Conservation (phyloP, 495 filamentous ascomycete genomes). For the Aspergillus bridgeri region DNA sequence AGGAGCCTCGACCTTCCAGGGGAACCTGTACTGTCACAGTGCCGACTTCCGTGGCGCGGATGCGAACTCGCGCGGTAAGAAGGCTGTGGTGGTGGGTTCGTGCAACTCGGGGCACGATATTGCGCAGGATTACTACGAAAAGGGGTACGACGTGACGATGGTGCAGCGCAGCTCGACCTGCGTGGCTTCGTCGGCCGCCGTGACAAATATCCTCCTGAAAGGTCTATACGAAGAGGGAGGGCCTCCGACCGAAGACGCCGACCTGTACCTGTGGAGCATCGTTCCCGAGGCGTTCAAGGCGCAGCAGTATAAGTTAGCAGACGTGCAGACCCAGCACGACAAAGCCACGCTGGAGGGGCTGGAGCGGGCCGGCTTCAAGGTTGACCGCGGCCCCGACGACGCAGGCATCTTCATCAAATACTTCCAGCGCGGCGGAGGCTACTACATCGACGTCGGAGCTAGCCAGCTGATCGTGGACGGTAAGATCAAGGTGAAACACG, state of each 20-base stretch:
- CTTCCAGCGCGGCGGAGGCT: constrained; percentile 69
- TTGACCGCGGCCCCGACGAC: constrained; percentile 64
- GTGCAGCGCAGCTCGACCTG: constrained; percentile 74
- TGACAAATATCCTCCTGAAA: constrained; percentile 50
- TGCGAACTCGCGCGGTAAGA: constrained; percentile 50
- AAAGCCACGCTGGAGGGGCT: constrained; percentile 59
- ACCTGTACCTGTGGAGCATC: constrained; percentile 53
- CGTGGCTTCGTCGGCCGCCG: constrained; percentile 58
- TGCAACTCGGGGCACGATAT: constrained; percentile 85
- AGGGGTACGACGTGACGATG: constrained; percentile 81
- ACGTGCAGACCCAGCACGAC: constrained; percentile 38
- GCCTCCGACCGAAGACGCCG: constrained; percentile 56
- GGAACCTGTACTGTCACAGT: constrained; percentile 60
- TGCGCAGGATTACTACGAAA: constrained; percentile 75
- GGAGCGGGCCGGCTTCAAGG: constrained; percentile 61
- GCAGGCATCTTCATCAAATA: constrained; percentile 73
- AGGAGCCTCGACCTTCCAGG: constrained; percentile 57
- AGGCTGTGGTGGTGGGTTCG: constrained; percentile 71
- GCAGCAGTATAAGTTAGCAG: constrained; percentile 51
- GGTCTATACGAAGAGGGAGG: constrained; percentile 61
- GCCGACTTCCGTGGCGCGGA: constrained; percentile 63
- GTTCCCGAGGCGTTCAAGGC: constrained; percentile 58
- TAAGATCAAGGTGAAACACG: constrained; percentile 73
- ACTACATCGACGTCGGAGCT: constrained; percentile 75
- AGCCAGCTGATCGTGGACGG: constrained; percentile 70